Percentiles rank a stretch among this genome's conserved stretches.
phyloP scores from a whole-genome alignment of 2,329 filamentous ascomycete genomes.

The Fusarium sp. region DNA sequence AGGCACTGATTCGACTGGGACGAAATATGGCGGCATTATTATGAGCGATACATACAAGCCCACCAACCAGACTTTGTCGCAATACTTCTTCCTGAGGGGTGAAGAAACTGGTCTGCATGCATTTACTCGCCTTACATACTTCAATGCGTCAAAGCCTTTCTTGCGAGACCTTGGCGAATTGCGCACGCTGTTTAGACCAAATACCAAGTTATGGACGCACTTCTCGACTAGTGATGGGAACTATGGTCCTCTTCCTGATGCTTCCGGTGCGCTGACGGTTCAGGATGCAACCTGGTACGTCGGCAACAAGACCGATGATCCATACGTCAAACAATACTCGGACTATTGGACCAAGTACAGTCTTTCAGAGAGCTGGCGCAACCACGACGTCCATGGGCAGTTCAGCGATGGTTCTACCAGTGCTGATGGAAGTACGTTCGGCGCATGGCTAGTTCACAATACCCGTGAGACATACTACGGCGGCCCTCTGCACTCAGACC shows the following conservation, averaged over 20 bases:
- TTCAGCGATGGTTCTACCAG: constrained; percentile 54
- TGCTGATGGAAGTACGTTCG: constrained; percentile 63
- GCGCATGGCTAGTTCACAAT: constrained; percentile 73
- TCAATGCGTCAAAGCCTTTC: constrained; percentile 66
- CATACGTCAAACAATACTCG: constrained; percentile 65
- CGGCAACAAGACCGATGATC: constrained; percentile 63
- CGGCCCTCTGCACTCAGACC: constrained; percentile 70
- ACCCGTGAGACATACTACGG: constrained; percentile 71
- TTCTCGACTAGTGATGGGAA: constrained; percentile 66
- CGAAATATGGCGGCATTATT: constrained; percentile 66
- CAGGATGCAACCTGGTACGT: constrained; percentile 74
- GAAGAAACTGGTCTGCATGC: constrained; percentile 71
- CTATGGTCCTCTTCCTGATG: constrained; percentile 61
- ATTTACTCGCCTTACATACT: constrained; percentile 68
- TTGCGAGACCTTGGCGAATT: constrained; percentile 70
- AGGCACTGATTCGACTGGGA: constrained; percentile 59
- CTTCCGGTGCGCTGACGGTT: constrained; percentile 59
- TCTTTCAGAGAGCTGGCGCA: constrained; percentile 67
- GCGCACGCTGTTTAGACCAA: constrained; percentile 69
- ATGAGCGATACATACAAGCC: constrained; percentile 68
- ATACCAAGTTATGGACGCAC: constrained; percentile 70
- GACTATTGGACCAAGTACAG: constrained; percentile 76
- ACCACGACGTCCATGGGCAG: constrained; percentile 69
- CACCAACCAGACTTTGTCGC: constrained; percentile 69
- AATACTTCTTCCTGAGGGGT: constrained; percentile 73